Evolutionary conservation across 768 basidiomycete species (phyloP).

Genomic region (Termitomyces sp.): DNA sequence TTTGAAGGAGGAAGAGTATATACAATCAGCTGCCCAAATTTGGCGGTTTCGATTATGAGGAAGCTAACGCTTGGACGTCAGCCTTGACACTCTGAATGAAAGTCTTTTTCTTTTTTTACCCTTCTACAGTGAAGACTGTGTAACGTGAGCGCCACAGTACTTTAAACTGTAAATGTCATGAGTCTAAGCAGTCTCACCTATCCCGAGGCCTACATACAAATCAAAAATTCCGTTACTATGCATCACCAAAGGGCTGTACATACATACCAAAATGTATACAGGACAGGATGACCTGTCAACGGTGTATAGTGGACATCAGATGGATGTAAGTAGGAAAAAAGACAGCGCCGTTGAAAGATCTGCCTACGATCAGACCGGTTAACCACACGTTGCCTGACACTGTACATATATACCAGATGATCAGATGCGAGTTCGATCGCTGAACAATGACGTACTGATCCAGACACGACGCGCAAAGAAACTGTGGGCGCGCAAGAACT

Average conservation of each 20-base stretch:
- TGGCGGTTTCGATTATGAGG: constrained; percentile 29
- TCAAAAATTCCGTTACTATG: no score
- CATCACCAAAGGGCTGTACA: no score
- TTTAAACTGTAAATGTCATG: no score
- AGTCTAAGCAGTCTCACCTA: constrained; percentile 33
- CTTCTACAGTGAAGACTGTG: constrained; percentile 46
- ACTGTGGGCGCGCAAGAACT: constrained; percentile 22
- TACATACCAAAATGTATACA: constrained; percentile 42
- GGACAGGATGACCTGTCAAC: constrained; percentile 35
- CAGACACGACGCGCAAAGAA: constrained; percentile 54
- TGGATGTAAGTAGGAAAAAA: no score
- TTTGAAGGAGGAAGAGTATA: no score
- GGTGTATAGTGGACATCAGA: neutral
- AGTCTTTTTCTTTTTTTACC: constrained; percentile 26
- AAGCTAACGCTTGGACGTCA: constrained; percentile 25
- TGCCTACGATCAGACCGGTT: constrained; percentile 41
- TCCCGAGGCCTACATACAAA: constrained; percentile 33
- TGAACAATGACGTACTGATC: constrained; percentile 38
- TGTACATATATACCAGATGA: no score
- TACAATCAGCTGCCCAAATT: constrained; percentile 37
- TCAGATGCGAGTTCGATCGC: no score
- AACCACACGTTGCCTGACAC: constrained; percentile 44
- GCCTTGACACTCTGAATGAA: neutral
- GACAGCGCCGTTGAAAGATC: neutral
- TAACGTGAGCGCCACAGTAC: constrained; percentile 2